Base-by-base conservation (phyloP, 202 grass and related monocot species). In the Schoenoplectus tabernaemontani region DNA sequence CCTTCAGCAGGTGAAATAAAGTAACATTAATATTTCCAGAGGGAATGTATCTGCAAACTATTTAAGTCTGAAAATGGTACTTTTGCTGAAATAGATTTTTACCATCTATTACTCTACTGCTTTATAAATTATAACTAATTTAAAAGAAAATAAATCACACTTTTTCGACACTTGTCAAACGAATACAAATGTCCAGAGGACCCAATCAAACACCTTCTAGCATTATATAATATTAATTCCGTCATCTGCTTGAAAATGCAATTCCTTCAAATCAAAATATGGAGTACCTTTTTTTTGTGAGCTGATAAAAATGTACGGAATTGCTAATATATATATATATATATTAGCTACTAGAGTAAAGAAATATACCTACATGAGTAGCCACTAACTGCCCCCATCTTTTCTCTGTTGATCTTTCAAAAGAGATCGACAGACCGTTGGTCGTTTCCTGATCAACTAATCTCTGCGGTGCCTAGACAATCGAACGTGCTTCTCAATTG, bases 361-460 rank as follows among this genome's bases (percentile, higher is more conserved):
- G n/a, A 57, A 30, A 57, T 57, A 3, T 32, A 13, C 75, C 75
- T 78, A 60, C n/a, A 26, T 7, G 54, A 9, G 1, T 57, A 78
- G 75, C 53, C 32, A 78, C 50, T 78, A 78, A 78, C 75, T 58
- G 54, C 75, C 54, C 51, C 57, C 6, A 37, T 23, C 51, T 57
- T 57, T 76, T 57, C 42, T 47, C 71, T 53, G 71, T 78, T 57
- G 16, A 78, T 41, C 12, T 56, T 58, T 57, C 17, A 58, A 78
- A 78, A 77, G 73, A 41, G n/a, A n/a, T n/a, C n/a, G n/a, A n/a
- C n/a, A 39, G 37, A 78, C 44, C 3, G 75, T 78, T 78, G 75
- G 60, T 54, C 51, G 54, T 39, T 78, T 20, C 43, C 37, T 43
- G 16, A 33, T 57, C 50, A 9, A 36, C n/a, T 36, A 57, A n/a